Evolutionary conservation across 148 eudicot genomes (phyloP).

Genomic region (Fagopyrum esculentum): DNA sequence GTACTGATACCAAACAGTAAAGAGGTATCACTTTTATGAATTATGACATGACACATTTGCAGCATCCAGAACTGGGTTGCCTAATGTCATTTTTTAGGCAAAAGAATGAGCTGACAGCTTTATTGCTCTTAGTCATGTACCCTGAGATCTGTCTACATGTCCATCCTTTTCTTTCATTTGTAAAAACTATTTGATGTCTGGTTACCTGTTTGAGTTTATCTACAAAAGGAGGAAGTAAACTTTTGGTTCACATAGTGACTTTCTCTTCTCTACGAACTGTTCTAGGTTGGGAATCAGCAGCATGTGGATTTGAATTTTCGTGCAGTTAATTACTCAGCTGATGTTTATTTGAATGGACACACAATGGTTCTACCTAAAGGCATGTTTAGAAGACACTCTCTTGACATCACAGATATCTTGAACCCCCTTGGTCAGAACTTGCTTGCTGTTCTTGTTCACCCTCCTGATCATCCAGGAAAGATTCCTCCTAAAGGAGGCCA

Average conservation of each 20-base stretch:
- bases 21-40: neutral
- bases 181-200: neutral
- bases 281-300: constrained; percentile 68
- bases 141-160: neutral
- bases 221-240: neutral
- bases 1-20: neutral
- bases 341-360: constrained; percentile 88
- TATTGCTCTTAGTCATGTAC: neutral
- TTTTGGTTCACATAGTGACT: neutral
- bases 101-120: neutral
- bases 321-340: constrained; percentile 86
- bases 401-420: constrained; percentile 71
- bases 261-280: constrained; percentile 13
- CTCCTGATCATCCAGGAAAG: constrained; percentile 96
- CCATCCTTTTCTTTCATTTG: neutral
- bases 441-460: constrained; percentile 85
- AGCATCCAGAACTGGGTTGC: neutral
- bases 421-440: constrained; percentile 70
- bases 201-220: neutral
- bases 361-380: constrained; percentile 74
- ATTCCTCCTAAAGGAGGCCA: constrained; percentile 90
- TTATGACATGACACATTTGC: neutral
- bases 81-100: neutral
- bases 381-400: constrained; percentile 89
- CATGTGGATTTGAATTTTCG: constrained; percentile 86